phyloP scores from a whole-genome alignment of 129 eudicot genomes.

The Mikania micrantha region DNA sequence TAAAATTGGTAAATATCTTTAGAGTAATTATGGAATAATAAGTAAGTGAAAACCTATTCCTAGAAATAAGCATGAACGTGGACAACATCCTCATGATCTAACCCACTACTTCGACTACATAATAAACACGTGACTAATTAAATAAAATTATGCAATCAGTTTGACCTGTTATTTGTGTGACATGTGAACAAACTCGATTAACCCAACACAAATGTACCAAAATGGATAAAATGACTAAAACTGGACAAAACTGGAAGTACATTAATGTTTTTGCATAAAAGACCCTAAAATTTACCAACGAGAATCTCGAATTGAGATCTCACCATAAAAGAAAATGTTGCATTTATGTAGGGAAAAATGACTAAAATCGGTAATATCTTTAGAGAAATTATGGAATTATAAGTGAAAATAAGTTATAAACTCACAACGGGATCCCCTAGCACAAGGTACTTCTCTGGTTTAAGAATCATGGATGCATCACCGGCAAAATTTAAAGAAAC shows the following conservation, averaged over 20 bases:
- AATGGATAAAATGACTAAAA: neutral
- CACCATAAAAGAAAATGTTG: neutral
- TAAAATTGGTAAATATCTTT: neutral
- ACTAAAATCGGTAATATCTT: neutral
- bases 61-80: too few relatives aligned
- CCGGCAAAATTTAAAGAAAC: conserved; percentile 80
- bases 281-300: neutral
- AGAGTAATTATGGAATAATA: neutral
- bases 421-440: conserved; percentile 61
- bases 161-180: too few relatives aligned
- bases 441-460: conserved; percentile 67
- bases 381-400: neutral
- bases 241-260: neutral
- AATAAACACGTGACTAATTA: too few relatives aligned
- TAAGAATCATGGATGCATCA: conserved; percentile 61
- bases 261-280: neutral
- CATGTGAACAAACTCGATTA: too few relatives aligned
- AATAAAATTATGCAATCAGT: too few relatives aligned
- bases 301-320: neutral
- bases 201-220: neutral
- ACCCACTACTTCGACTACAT: too few relatives aligned
- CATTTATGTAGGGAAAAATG: neutral
- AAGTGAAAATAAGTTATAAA: neutral
- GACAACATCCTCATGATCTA: too few relatives aligned
- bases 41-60: neutral